Evolutionary conservation across 352 stramenopile species (phyloP), one percentile per base, ranked within the genome.

Genomic region (Stramenopiles sp.): DNA sequence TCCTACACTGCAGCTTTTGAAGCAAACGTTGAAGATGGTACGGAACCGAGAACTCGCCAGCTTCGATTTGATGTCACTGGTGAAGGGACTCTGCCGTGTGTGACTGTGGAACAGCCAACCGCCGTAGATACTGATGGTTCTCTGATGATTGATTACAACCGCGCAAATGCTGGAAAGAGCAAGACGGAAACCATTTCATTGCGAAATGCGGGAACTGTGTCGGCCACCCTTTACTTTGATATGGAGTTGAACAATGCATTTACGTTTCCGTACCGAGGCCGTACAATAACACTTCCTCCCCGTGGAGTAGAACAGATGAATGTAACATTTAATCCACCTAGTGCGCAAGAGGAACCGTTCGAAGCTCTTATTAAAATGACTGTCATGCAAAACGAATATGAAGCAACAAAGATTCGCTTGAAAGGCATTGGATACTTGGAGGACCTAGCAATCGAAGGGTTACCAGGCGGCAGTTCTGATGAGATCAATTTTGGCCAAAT

Each of bases 161-260:
- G 86, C 0, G 82, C 93, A 0, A 82, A 84, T 3, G 76, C 87
- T 0, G 85, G 86, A 18, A 94, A 93, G 63, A 77, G 73, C 3
- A 90, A 88, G 48, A 80, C 86, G 3, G 43, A 86, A 73, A 49
- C 78, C 1, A 73, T 97, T 0, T 48, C 85, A 6, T 74, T 97
- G 0, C 87, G 88, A 0, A 97, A 97, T 76, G 89, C 95, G 76
- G 91, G 91, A 1, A 89, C 96, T 74, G 74, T 97, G n/a, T 79
- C 89, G 1, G 84, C 89, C 0, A 96, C 89, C 0, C 88, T 94
- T 32, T 77, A 95, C 0, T 95, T 97, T 77, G 88, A 89, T 6
- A 88, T 94, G 77, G 78, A 82, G 43, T 43, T 78, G 1, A 91
- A 92, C 68, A 80, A 82, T 1, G 89, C 87, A 63, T 92, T 89